These are phyloP conservation scores for Rhodomyrtus psidioides DNA, from an alignment of 441 rosid species.

Conservation along the genomic window DNA sequence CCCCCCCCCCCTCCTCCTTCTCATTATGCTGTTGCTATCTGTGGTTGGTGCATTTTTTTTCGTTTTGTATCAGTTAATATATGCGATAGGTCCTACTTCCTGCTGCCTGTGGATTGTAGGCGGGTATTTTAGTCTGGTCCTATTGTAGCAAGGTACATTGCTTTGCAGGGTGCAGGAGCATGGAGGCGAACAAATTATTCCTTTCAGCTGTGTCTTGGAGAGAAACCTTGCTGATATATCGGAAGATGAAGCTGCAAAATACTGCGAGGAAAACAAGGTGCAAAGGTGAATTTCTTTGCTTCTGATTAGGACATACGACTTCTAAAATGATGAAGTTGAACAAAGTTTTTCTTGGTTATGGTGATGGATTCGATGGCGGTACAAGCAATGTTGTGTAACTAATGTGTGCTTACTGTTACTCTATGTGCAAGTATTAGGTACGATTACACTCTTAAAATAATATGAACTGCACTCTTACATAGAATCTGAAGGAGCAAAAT, in stretches of 20 bases:
- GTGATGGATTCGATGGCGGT: background rate
- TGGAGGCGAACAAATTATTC: constrained; percentile 89
- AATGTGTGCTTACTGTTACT: background rate
- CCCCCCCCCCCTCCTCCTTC: background rate
- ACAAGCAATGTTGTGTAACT: background rate
- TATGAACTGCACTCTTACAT: background rate
- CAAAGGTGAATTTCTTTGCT: constrained; percentile 62
- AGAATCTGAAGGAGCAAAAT: background rate
- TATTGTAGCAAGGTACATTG: background rate
- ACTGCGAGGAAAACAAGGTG: constrained; percentile 94
- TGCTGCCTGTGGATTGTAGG: background rate
- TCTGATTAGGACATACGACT: background rate
- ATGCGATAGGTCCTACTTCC: background rate
- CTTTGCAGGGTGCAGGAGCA: constrained; percentile 91
- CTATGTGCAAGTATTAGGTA: background rate
- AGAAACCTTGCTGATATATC: constrained; percentile 76
- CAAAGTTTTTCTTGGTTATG: background rate
- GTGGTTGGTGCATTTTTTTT: background rate
- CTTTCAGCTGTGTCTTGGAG: constrained; percentile 82
- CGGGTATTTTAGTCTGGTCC: background rate
- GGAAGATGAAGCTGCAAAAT: constrained; percentile 68
- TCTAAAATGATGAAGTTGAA: background rate
- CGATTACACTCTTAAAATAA: background rate
- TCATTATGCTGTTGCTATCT: background rate
- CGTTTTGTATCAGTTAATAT: background rate